Percentiles rank a stretch among this genome's conserved stretches.
These are phyloP conservation scores for Margaritispora aquatica DNA, from an alignment of 495 filamentous ascomycete species.

Conservation along the genomic window DNA sequence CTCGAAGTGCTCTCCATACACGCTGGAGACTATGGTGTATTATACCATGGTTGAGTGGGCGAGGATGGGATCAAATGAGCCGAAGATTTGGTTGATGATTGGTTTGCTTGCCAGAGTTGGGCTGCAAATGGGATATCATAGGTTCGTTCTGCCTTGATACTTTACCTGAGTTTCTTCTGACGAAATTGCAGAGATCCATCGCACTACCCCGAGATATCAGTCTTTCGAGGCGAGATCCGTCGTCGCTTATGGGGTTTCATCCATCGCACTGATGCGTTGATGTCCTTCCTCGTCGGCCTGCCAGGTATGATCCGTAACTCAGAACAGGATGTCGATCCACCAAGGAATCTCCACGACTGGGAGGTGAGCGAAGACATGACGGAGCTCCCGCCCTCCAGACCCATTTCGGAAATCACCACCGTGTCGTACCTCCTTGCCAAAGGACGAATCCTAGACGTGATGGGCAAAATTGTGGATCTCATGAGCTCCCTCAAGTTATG, in stretches of 20 bases:
- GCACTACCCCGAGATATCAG: conserved; percentile 71
- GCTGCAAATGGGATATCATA: conserved; percentile 36
- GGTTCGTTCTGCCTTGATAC: conserved; percentile 6
- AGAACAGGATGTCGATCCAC: conserved; percentile 26
- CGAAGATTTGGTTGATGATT: conserved; percentile 30
- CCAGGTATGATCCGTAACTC: conserved; percentile 26
- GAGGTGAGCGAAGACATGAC: conserved; percentile 40
- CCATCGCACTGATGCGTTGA: conserved; percentile 27
- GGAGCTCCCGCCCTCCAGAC: conserved; percentile 37
- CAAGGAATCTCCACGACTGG: conserved; percentile 35
- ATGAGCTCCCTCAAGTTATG: conserved; percentile 13
- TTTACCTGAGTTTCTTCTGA: conserved; percentile 15
- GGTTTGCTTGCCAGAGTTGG: conserved; percentile 31
- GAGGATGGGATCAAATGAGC: conserved; percentile 18
- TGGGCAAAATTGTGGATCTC: conserved; percentile 31
- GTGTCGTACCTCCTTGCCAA: conserved; percentile 47
- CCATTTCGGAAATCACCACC: conserved; percentile 37
- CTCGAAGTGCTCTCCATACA: conserved; percentile 28
- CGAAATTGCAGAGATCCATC: conserved; percentile 59
- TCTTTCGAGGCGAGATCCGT: conserved; percentile 63
- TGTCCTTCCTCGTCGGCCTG: conserved; percentile 32
- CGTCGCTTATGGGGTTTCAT: conserved; percentile 30
- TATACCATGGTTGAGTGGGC: conserved; percentile 26
- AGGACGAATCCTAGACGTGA: conserved; percentile 28
- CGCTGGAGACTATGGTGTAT: conserved; percentile 31